Evolutionary conservation across 1,284 basidiomycete species (phyloP).

Genomic region (Ganoderma sinense): DNA sequence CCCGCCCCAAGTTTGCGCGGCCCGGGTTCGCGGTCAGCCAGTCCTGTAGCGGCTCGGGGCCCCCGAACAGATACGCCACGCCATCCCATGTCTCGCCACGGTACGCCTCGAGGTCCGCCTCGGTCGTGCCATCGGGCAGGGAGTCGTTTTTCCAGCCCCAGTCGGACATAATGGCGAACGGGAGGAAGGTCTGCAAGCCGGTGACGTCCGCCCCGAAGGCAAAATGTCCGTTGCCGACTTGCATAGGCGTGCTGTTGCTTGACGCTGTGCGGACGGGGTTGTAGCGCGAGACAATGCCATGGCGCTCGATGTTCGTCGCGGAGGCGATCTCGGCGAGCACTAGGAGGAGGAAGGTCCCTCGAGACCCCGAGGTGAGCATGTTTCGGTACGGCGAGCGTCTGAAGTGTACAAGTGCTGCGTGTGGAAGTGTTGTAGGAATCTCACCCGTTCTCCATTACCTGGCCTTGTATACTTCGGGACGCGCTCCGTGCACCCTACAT

Average conservation of each 20-base stretch:
- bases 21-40: slow-evolving; percentile 68
- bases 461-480: neutral
- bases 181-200: slow-evolving; percentile 61
- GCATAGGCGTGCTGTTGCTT: slow-evolving; percentile 57
- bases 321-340: neutral
- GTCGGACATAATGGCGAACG: slow-evolving; percentile 62
- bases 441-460: neutral
- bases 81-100: slow-evolving; percentile 57
- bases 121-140: slow-evolving; percentile 51
- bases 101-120: slow-evolving; percentile 54
- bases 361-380: neutral
- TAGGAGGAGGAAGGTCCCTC: neutral
- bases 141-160: slow-evolving; percentile 72
- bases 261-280: slow-evolving; percentile 60
- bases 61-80: slow-evolving; percentile 63
- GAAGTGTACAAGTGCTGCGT: neutral
- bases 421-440: neutral
- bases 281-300: slow-evolving; percentile 53
- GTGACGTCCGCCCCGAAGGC: slow-evolving; percentile 67
- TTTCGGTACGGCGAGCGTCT: neutral
- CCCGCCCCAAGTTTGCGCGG: slow-evolving; percentile 59
- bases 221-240: slow-evolving; percentile 68
- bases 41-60: slow-evolving; percentile 52
- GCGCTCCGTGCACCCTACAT: neutral
- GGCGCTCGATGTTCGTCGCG: slow-evolving; percentile 33